Percentiles rank a stretch among this genome's conserved stretches.
Conservation (phyloP, 2,329 filamentous ascomycete genomes). For the Penicillium oxalicum region DNA sequence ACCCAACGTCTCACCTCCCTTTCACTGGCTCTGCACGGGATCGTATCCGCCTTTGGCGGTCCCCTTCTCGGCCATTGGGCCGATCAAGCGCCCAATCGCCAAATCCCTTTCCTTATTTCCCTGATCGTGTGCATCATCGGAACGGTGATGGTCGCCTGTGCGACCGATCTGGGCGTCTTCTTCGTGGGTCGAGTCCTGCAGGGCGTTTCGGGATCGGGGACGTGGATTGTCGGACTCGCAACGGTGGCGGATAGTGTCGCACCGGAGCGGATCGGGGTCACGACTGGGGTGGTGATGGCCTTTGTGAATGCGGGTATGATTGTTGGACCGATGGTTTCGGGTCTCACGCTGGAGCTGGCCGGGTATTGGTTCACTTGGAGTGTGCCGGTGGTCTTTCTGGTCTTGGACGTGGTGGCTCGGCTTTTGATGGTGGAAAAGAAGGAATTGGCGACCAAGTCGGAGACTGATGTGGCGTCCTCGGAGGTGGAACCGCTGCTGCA, state of each 20-base stretch:
- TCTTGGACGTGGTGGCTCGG: constrained; percentile 20
- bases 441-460: too few relatives aligned
- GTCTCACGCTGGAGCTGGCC: constrained; percentile 21
- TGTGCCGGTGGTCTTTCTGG: constrained; percentile 22
- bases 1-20: constrained; percentile 22
- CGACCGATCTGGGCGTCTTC: constrained; percentile 20
- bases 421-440: constrained; percentile 2
- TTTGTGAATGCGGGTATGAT: constrained; percentile 25
- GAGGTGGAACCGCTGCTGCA: not conserved
- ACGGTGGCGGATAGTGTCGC: constrained; percentile 25
- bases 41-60: constrained; percentile 17
- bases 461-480: not conserved
- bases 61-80: constrained; percentile 26
- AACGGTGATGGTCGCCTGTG: constrained; percentile 21
- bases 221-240: constrained; percentile 32
- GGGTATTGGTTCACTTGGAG: constrained; percentile 32
- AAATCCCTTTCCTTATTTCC: constrained; percentile 20
- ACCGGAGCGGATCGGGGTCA: constrained; percentile 22
- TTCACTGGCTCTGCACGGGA: constrained; percentile 23
- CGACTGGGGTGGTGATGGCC: constrained; percentile 20
- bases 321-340: constrained; percentile 25
- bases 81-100: constrained; percentile 22
- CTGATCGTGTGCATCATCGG: constrained; percentile 22
- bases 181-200: constrained; percentile 26
- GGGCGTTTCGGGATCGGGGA: constrained; percentile 21